Percentiles rank a stretch among this genome's conserved stretches.
These are phyloP conservation scores for Paraphoma chrysanthemicola DNA, from an alignment of 2,329 filamentous ascomycete species.

Conservation along the genomic window DNA sequence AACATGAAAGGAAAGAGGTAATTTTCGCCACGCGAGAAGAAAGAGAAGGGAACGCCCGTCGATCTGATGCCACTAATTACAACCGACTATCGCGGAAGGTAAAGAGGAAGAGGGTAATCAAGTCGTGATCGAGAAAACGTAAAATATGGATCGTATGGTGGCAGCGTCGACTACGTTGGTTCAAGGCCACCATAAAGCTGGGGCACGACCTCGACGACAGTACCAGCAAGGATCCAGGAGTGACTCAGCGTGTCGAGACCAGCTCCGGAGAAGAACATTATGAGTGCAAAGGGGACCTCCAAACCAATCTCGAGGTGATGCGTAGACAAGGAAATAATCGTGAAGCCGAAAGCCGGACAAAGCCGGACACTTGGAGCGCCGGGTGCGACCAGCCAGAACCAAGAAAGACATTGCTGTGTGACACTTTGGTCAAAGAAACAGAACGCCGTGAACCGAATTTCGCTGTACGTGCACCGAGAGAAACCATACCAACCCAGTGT, in stretches of 20 bases:
- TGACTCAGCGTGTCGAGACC: conserved; percentile 23
- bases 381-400: conserved; percentile 12
- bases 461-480: conserved; percentile 40
- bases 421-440: conserved; percentile 25
- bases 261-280: conserved; percentile 38
- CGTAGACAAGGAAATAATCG: conserved; percentile 35
- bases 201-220: background rate
- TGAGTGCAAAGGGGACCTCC: conserved; percentile 28
- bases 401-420: conserved; percentile 27
- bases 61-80: conserved; percentile 50
- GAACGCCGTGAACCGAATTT: conserved; percentile 44
- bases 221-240: conserved; percentile 14
- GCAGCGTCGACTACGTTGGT: background rate
- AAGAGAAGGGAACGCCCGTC: conserved; percentile 33
- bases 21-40: conserved; percentile 32
- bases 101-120: conserved; percentile 29
- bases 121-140: conserved; percentile 32
- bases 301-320: conserved; percentile 35
- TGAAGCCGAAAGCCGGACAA: conserved; percentile 24
- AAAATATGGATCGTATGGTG: conserved; percentile 21
- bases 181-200: background rate
- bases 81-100: conserved; percentile 38
- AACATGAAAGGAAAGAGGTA: conserved; percentile 29
- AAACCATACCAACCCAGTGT: conserved; percentile 37
- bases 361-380: conserved; percentile 18